phyloP scores from a whole-genome alignment of 2,329 filamentous ascomycete species.

The Colletotrichum chlorophyti region DNA sequence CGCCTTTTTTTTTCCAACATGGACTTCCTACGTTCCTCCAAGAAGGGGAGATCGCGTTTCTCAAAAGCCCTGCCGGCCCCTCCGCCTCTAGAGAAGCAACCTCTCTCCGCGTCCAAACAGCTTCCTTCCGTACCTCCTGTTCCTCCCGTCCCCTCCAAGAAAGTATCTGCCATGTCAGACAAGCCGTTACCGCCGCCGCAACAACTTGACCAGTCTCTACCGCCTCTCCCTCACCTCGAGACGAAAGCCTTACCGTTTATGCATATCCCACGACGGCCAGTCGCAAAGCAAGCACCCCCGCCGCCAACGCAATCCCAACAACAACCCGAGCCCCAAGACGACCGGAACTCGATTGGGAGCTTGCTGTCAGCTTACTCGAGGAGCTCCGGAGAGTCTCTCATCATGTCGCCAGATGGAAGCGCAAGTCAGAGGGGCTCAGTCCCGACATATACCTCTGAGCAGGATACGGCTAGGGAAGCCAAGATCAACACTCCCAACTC shows the following conservation, averaged over 20 bases:
- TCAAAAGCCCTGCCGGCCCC: conserved; percentile 64
- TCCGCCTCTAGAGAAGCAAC: conserved; percentile 37
- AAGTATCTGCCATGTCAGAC: conserved; percentile 20
- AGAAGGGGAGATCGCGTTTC: conserved; percentile 58
- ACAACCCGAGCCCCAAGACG: conserved; percentile 39
- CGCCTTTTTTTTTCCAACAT: conserved; percentile 12
- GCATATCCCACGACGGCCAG: conserved; percentile 18
- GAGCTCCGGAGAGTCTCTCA: conserved; percentile 51
- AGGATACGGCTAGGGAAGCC: conserved; percentile 20
- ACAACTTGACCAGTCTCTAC: conserved; percentile 38
- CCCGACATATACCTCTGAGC: conserved; percentile 26
- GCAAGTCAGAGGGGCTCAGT: conserved; percentile 33
- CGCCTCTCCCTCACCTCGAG: conserved; percentile 34
- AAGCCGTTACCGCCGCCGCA: conserved; percentile 33
- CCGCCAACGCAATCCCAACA: background rate
- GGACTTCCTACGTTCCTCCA: conserved; percentile 36
- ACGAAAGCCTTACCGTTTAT: conserved; percentile 23
- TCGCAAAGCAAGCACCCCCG: conserved; percentile 7
- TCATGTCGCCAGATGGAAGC: conserved; percentile 49
- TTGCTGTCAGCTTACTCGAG: conserved; percentile 62
- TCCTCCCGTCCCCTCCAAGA: conserved; percentile 12
- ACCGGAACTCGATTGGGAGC: conserved; percentile 56
- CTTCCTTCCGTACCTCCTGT: conserved; percentile 30
- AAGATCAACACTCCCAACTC: conserved; percentile 10
- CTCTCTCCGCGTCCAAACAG: conserved; percentile 23